A percentile compares a stretch with the other conserved stretches of the same genome.
Conservation (phyloP, 2,329 filamentous ascomycete genomes). For the Coniosporium tulheliwenetii region DNA sequence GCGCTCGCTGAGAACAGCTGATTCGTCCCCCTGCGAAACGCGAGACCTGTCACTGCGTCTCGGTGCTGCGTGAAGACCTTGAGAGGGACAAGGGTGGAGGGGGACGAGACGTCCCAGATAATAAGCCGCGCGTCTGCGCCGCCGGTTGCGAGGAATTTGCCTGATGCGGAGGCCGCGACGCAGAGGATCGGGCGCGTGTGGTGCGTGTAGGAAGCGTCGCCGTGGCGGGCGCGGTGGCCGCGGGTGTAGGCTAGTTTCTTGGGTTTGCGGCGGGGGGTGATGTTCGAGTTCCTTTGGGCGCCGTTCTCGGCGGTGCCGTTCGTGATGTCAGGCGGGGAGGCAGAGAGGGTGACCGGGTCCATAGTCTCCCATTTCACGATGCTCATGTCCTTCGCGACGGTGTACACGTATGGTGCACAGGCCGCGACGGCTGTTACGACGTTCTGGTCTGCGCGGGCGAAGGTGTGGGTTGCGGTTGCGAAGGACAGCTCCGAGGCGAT, state of each 20-base stretch:
- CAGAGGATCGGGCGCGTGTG: slow-evolving; percentile 69
- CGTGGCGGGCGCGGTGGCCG: slow-evolving; percentile 43
- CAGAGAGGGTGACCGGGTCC: slow-evolving; percentile 39
- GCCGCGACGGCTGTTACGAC: slow-evolving; percentile 67
- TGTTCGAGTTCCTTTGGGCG: slow-evolving; percentile 15
- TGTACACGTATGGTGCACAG: slow-evolving; percentile 70
- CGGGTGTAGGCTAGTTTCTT: slow-evolving; percentile 47
- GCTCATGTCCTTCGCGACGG: slow-evolving; percentile 68
- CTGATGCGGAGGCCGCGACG: slow-evolving; percentile 76
- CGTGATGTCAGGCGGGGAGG: not conserved
- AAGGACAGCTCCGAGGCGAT: slow-evolving; percentile 63
- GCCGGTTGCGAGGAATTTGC: slow-evolving; percentile 81
- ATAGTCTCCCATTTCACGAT: slow-evolving; percentile 76
- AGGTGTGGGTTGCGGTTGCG: slow-evolving; percentile 46
- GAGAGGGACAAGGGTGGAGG: slow-evolving; percentile 48
- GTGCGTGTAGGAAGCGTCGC: slow-evolving; percentile 47
- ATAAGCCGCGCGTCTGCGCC: slow-evolving; percentile 73
- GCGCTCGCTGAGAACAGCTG: slow-evolving; percentile 84
- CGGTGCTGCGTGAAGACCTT: slow-evolving; percentile 85
- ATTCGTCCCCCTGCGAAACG: slow-evolving; percentile 59
- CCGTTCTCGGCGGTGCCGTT: slow-evolving; percentile 43
- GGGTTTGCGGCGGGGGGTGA: slow-evolving; percentile 44
- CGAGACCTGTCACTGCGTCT: slow-evolving; percentile 69
- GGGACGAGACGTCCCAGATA: slow-evolving; percentile 58
- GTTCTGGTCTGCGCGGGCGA: slow-evolving; percentile 66